Base-by-base conservation (phyloP, 164 flowering plant species). In the Berberis thunbergii region DNA sequence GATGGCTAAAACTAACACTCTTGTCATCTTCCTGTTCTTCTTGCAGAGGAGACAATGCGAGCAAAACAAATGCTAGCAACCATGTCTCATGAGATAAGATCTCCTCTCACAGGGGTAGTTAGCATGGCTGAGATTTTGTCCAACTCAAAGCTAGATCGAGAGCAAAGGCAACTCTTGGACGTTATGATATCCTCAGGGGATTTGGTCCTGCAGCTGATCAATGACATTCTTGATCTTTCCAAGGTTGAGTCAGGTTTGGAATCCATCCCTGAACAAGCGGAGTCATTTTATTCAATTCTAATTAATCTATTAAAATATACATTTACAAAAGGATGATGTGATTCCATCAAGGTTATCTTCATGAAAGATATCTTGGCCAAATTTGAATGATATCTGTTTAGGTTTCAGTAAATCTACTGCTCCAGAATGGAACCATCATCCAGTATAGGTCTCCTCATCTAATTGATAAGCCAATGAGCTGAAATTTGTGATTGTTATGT, bases 11-110 rank as follows among this genome's bases (percentile, higher is more conserved):
- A 69, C 26, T 43, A 1, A 44, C 11, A 46, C 42, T 57, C 7
- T 61, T 43, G 49, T 63, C 5, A 58, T 43, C 6, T 4, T 49
- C 54, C 60, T 54, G 39, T 54, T 60, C n/a, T 59, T 67, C 46
- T 64, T 70, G 69, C 81, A 93, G 98, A 93, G 96, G 97, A 90
- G 80, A 88, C 97, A 60, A 93, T 93, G 98, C 72, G 98, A 66
- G 97, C 98, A 63, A 93, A 93, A 73, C 96, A 93, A 77, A 83
- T 93, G 90, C 80, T 93, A 7, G 98, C 98, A 61, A 93, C 98
- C 43, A 93, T 93, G 98, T 90, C 97, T 43, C 98, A 94, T 75
- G 98, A 94, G 80, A 94, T 94, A 72, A 87, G 98, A 73, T 90
- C 98, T 66, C 98, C 98, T 42, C 75, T 94, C 38, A 76, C 95